phyloP scores from a whole-genome alignment of 805 yeast genomes.

The Yamadazyma endophytica region DNA sequence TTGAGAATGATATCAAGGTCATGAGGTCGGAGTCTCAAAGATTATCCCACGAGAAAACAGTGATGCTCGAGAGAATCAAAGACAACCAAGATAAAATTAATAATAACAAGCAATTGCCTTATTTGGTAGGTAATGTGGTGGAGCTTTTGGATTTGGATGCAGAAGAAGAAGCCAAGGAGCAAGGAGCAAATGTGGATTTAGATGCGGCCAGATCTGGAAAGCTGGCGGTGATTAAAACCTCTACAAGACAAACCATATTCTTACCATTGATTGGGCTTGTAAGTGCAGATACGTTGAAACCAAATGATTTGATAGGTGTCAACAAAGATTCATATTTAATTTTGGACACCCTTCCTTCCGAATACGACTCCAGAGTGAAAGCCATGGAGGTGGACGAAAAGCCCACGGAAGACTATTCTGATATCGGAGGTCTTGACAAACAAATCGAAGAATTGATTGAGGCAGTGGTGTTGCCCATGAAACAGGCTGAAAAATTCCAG shows the following conservation, averaged over 20 bases:
- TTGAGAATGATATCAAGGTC: constrained; percentile 93
- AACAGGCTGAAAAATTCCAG: constrained; percentile 94
- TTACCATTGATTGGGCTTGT: constrained; percentile 94
- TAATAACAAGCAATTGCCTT: constrained; percentile 93
- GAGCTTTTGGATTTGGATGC: constrained; percentile 87
- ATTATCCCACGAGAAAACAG: constrained; percentile 85
- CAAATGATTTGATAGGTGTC: constrained; percentile 97
- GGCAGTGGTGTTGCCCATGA: constrained; percentile 98
- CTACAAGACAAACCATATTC: constrained; percentile 96
- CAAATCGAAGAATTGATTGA: constrained; percentile 98
- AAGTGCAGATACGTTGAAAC: constrained; percentile 85
- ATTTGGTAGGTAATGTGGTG: constrained; percentile 93
- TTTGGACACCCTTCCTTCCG: constrained; percentile 92
- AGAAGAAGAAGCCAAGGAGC: constrained; percentile 76
- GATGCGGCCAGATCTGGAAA: constrained; percentile 90
- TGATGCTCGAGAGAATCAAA: constrained; percentile 89
- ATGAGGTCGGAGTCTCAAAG: constrained; percentile 91
- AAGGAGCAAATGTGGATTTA: constrained; percentile 92
- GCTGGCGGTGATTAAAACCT: constrained; percentile 97
- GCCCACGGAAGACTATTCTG: constrained; percentile 95
- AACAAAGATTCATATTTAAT: constrained; percentile 94
- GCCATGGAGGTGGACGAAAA: constrained; percentile 99
- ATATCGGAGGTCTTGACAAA: constrained; percentile 97
- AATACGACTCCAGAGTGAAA: constrained; percentile 94
- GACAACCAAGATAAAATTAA: constrained; percentile 95